Base-by-base conservation (phyloP, 1,284 basidiomycete genomes). In the Grifola frondosa region DNA sequence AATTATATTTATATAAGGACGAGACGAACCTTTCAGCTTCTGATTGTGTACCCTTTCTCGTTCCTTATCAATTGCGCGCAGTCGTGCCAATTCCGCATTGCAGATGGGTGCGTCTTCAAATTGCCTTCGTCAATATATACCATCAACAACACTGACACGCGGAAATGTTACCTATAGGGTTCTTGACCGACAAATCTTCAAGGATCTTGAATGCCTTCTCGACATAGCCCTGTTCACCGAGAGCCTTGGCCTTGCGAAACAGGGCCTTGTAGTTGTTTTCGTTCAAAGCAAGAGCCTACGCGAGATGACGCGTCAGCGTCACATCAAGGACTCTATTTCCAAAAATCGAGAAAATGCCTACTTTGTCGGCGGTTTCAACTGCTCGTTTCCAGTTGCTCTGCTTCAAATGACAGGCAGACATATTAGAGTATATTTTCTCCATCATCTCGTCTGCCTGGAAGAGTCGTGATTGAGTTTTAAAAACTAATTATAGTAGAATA, bases 361-460 rank as follows among this genome's bases (percentile, higher is more conserved):
- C 87, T 73, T 88, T 84, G 53, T 89, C 80, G 16, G 88, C 85
- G 15, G 84, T 81, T 55, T 90, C 86, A 37, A 80, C 61, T 1
- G 81, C 83, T 10, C 88, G 78, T 57, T 80, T 77, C 82, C 84
- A 91, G 58, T 88, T 91, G 36, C 71, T 66, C 35, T 77, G 77
- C 65, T 86, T 89, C 52, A 91, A 66, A 59, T 91, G 84, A 54
- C 85, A 88, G 4, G 85, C 85, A 4, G 82, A 77, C 84, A 87
- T 85, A 46, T 90, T 91, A 4, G 82, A 76, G 53, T 91, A 87
- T 30, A 90, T 80, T 67, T 87, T 91, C 63, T 86, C 87, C 20
- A 88, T 60, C 31, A 88, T 71, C 16, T 80, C 69, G 59, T 91
- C 87, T 11, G 79, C 72, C 88, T 91, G 45, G 25, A 20, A 13